phyloP scores from a whole-genome alignment of 2,329 filamentous ascomycete species.

The Curvularia eragrostidis region DNA sequence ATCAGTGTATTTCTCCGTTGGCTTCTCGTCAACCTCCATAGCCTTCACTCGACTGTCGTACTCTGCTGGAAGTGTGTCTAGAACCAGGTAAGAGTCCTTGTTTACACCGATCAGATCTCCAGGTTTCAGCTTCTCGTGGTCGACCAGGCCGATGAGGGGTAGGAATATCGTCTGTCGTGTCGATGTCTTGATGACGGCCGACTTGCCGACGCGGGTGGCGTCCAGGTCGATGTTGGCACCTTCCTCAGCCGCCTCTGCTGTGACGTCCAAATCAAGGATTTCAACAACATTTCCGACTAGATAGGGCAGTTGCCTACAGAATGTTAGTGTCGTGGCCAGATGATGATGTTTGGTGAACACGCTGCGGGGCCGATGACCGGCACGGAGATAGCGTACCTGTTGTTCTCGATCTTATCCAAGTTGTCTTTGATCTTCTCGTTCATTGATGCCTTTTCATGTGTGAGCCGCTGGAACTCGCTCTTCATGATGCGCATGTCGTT shows the following conservation, averaged over 20 bases:
- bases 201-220: constrained; percentile 95
- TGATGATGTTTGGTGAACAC: constrained; percentile 2
- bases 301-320: constrained; percentile 87
- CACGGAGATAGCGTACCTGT: constrained; percentile 69
- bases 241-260: constrained; percentile 93
- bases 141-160: constrained; percentile 93
- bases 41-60: constrained; percentile 99
- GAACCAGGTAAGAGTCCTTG: constrained; percentile 96
- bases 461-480: constrained; percentile 92
- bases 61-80: constrained; percentile 95
- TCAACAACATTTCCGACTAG: constrained; percentile 98
- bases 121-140: constrained; percentile 92
- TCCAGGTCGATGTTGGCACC: constrained; percentile 98
- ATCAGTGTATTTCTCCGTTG: constrained; percentile 97
- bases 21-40: constrained; percentile 99
- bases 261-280: constrained; percentile 93
- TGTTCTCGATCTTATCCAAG: constrained; percentile 98
- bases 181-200: constrained; percentile 98
- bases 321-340: constrained; percentile 10
- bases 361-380: constrained; percentile 4
- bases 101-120: constrained; percentile 97
- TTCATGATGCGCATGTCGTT: constrained; percentile 99
- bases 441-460: constrained; percentile 96
- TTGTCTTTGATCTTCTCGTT: constrained; percentile 99
- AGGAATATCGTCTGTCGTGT: constrained; percentile 98